Conservation (phyloP, 2,329 filamentous ascomycete species). For the Rhynchosporium graminicola region DNA sequence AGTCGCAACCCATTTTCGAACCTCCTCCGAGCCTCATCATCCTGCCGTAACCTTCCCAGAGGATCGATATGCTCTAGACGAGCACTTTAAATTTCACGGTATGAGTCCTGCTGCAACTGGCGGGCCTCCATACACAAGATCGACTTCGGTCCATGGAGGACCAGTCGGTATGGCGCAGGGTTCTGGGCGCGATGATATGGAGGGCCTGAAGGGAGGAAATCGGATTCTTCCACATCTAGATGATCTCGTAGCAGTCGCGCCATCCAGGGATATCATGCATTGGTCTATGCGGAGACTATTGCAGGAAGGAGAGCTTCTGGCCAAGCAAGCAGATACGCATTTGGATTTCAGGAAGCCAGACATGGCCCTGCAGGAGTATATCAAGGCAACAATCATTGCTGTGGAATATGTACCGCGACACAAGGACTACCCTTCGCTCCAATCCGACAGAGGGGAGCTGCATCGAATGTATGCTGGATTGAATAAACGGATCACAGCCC, state of each 20-base stretch:
- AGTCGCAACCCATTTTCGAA: background rate
- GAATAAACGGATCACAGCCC: constrained; percentile 51
- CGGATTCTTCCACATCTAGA: constrained; percentile 46
- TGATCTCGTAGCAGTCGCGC: constrained; percentile 44
- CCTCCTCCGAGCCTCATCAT: background rate
- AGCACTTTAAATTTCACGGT: background rate
- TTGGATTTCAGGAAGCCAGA: constrained; percentile 68
- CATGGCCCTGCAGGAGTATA: constrained; percentile 78
- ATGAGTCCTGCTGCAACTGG: constrained; percentile 40
- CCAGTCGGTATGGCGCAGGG: constrained; percentile 30
- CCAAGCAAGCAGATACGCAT: constrained; percentile 61
- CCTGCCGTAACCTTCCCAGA: background rate
- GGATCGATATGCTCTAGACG: constrained; percentile 12
- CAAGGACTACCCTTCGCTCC: constrained; percentile 68
- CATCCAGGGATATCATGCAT: constrained; percentile 36
- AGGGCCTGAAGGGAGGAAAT: constrained; percentile 27
- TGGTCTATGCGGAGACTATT: constrained; percentile 56
- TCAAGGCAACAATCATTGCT: constrained; percentile 78
- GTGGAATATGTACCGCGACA: constrained; percentile 76
- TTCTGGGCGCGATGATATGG: constrained; percentile 21
- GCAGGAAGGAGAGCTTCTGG: constrained; percentile 52
- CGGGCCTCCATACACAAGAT: constrained; percentile 31
- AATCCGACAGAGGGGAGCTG: constrained; percentile 53
- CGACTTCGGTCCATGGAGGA: constrained; percentile 33
- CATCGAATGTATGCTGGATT: constrained; percentile 52